Evolutionary conservation across 805 yeast species (phyloP).

Genomic region (Ogataea neopini): DNA sequence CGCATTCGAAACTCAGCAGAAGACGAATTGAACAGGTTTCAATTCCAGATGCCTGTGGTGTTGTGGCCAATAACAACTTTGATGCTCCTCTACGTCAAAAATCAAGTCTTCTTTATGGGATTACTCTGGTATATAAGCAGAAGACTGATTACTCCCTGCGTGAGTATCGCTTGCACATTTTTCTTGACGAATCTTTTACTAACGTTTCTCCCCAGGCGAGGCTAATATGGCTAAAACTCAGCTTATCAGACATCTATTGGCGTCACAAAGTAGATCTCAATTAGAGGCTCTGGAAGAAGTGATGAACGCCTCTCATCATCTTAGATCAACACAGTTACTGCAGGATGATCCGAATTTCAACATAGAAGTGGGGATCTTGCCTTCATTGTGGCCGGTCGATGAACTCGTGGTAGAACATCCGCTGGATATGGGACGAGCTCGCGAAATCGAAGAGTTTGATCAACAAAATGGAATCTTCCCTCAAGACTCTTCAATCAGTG

Average conservation of each 20-base stretch:
- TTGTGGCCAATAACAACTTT: conserved; percentile 24
- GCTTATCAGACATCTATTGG: conserved; percentile 14
- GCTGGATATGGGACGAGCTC: neutral
- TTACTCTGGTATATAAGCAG: conserved; percentile 47
- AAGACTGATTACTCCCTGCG: conserved; percentile 48
- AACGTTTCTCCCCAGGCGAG: conserved; percentile 12
- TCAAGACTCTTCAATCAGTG: conserved; percentile 12
- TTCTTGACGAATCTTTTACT: neutral
- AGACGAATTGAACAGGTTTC: conserved; percentile 38
- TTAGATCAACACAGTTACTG: conserved; percentile 14
- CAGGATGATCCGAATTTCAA: conserved; percentile 42
- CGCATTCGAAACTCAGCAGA: conserved; percentile 28
- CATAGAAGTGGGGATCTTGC: conserved; percentile 34
- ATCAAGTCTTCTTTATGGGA: conserved; percentile 49
- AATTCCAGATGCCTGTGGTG: conserved; percentile 44
- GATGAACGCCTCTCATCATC: conserved; percentile 7
- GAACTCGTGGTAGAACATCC: neutral
- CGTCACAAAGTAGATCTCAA: neutral
- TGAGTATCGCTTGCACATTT: conserved; percentile 13
- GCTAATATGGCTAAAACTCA: conserved; percentile 18
- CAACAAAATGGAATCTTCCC: conserved; percentile 8
- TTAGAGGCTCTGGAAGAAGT: conserved; percentile 9
- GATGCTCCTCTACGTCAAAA: conserved; percentile 36
- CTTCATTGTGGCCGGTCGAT: conserved; percentile 11
- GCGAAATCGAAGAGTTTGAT: conserved; percentile 14